Evolutionary conservation across 495 filamentous ascomycete genomes (phyloP).

Genomic region (Daldinia vernicosa): DNA sequence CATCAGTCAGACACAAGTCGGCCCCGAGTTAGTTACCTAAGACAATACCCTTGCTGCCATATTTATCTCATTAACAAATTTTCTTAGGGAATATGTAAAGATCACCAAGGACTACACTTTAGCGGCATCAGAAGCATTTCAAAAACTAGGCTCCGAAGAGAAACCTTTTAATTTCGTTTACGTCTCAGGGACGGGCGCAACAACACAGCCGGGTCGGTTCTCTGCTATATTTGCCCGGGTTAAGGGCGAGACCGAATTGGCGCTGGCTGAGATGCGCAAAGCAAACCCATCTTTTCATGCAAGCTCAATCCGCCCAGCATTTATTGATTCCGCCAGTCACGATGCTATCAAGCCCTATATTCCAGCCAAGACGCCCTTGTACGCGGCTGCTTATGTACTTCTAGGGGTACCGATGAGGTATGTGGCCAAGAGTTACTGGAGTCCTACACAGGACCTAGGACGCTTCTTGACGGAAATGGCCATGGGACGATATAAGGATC

Average conservation of each 20-base stretch:
- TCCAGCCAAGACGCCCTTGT: slow-evolving; percentile 35
- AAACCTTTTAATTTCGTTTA: slow-evolving; percentile 73
- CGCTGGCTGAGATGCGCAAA: slow-evolving; percentile 55
- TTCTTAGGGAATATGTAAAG: slow-evolving; percentile 67
- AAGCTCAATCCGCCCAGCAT: slow-evolving; percentile 62
- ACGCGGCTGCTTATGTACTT: slow-evolving; percentile 19
- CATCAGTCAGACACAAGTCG: slow-evolving; percentile 65
- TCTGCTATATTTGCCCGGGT: slow-evolving; percentile 65
- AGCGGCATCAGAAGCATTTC: slow-evolving; percentile 68
- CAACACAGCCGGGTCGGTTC: slow-evolving; percentile 58
- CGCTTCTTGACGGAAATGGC: slow-evolving; percentile 64
- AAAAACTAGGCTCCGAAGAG: slow-evolving; percentile 51
- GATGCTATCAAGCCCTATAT: slow-evolving; percentile 60
- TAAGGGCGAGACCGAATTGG: slow-evolving; percentile 70
- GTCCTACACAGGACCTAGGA: slow-evolving; percentile 55
- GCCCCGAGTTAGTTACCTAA: slow-evolving; percentile 62
- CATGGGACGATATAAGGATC: slow-evolving; percentile 53
- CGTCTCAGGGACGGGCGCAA: slow-evolving; percentile 69
- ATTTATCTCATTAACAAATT: slow-evolving; percentile 1
- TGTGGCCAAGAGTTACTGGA: slow-evolving; percentile 43
- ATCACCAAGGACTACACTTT: slow-evolving; percentile 73
- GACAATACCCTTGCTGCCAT: neutral
- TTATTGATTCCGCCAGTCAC: slow-evolving; percentile 60
- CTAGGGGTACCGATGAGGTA: slow-evolving; percentile 13
- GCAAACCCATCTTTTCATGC: slow-evolving; percentile 56